phyloP scores from a whole-genome alignment of 2,329 filamentous ascomycete species.

The Colletotrichum tabaci region DNA sequence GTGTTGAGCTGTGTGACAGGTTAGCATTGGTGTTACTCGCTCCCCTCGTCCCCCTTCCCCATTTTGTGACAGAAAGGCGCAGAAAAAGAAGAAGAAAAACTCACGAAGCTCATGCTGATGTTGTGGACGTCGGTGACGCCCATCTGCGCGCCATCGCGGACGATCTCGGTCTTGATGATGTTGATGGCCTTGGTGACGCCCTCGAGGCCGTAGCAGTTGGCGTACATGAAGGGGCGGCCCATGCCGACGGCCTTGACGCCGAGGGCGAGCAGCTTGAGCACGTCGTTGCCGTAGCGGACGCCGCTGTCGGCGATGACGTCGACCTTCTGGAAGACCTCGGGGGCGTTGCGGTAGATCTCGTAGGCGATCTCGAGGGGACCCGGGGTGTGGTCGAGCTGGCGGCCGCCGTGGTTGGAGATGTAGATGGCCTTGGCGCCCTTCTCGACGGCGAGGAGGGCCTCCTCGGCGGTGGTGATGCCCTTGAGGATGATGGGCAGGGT shows the following conservation, averaged over 20 bases:
- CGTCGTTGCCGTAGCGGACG: slow-evolving; percentile 55
- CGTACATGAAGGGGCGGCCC: slow-evolving; percentile 65
- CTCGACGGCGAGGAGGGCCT: slow-evolving; percentile 52
- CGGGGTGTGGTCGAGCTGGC: slow-evolving; percentile 58
- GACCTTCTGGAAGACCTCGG: slow-evolving; percentile 53
- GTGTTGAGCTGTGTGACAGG: slow-evolving; percentile 28
- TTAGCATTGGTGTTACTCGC: background rate
- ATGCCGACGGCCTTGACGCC: slow-evolving; percentile 59
- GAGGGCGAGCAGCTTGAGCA: slow-evolving; percentile 57
- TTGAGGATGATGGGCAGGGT: slow-evolving; percentile 56
- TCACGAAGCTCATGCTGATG: slow-evolving; percentile 39
- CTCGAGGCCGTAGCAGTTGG: slow-evolving; percentile 63
- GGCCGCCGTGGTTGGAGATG: slow-evolving; percentile 59
- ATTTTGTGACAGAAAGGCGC: too few species aligned
- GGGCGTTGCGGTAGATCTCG: slow-evolving; percentile 53
- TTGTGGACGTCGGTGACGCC: slow-evolving; percentile 51
- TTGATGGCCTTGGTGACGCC: slow-evolving; percentile 63
- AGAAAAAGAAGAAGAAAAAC: background rate
- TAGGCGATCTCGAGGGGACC: slow-evolving; percentile 51
- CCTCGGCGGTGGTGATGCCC: slow-evolving; percentile 56
- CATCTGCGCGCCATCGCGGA: slow-evolving; percentile 53
- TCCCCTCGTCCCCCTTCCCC: too few species aligned
- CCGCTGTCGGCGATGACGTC: slow-evolving; percentile 57
- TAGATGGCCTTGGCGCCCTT: slow-evolving; percentile 55
- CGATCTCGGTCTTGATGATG: slow-evolving; percentile 64